Conservation (phyloP, 345 rosid genomes). For the Rhodamnia rubescens region DNA sequence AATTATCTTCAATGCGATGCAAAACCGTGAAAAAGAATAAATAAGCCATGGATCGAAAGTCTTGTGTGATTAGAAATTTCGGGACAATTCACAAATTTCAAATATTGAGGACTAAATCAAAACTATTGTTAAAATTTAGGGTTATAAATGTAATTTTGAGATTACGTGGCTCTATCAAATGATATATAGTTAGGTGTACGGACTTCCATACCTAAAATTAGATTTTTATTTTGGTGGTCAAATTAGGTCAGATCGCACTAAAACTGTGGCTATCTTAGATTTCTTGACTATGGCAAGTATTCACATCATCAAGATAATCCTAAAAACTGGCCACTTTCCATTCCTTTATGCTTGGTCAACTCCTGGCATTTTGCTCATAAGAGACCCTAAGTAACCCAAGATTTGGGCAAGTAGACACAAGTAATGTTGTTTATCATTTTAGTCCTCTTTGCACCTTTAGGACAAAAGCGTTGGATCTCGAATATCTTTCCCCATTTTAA, state of each 20-base stretch:
- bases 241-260: neutral
- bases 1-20: neutral
- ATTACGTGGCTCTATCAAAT: neutral
- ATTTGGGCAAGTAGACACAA: neutral
- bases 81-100: neutral
- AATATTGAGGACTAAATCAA: neutral
- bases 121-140: neutral
- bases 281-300: neutral
- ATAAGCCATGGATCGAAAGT: neutral
- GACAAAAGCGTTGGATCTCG: neutral
- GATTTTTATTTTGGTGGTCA: neutral
- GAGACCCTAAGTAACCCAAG: neutral
- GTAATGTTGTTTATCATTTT: neutral
- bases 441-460: neutral
- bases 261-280: neutral
- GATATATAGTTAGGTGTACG: neutral
- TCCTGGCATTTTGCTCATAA: neutral
- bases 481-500: neutral
- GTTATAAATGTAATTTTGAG: neutral
- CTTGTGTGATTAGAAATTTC: neutral
- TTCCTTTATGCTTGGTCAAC: neutral
- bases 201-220: neutral
- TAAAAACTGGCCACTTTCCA: neutral
- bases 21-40: neutral
- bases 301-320: neutral